Conservation (phyloP, 495 filamentous ascomycete species). For the Xylaria intraflava region DNA sequence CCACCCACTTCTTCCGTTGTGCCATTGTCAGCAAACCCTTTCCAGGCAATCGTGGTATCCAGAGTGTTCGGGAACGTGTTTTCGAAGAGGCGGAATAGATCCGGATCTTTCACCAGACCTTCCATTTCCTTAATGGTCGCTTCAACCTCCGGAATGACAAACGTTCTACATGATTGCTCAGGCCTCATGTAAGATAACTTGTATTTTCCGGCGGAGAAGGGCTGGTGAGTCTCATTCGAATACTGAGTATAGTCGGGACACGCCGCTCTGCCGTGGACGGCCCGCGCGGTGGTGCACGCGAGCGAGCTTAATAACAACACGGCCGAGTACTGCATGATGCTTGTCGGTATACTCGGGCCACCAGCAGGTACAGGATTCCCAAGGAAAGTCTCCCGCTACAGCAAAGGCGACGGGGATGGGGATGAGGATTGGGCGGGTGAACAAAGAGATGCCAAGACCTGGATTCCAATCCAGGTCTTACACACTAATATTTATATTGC, state of each 20-base stretch:
- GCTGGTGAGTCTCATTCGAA: conserved; percentile 37
- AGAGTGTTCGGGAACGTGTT: conserved; percentile 63
- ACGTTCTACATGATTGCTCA: conserved; percentile 51
- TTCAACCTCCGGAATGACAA: conserved; percentile 51
- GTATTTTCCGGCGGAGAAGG: conserved; percentile 39
- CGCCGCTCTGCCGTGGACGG: conserved; percentile 15
- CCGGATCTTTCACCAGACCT: conserved; percentile 51
- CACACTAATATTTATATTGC: too few relatives aligned
- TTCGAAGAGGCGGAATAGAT: conserved; percentile 57
- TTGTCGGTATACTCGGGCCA: neutral
- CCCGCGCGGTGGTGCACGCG: conserved; percentile 8
- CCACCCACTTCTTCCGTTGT: conserved; percentile 31
- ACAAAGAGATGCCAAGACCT: neutral
- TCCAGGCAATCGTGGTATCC: conserved; percentile 62
- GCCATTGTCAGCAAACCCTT: conserved; percentile 44
- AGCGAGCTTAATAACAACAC: conserved; percentile 15
- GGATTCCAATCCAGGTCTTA: neutral
- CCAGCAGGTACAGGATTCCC: neutral
- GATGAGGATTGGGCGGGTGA: neutral
- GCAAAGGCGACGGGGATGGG: neutral
- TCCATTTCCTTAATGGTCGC: conserved; percentile 43
- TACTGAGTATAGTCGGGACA: conserved; percentile 52
- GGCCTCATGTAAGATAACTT: conserved; percentile 53
- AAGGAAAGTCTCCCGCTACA: neutral
- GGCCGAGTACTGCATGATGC: conserved; percentile 15